These are phyloP conservation scores for Taxillus chinensis DNA, from an alignment of 164 flowering plant genomes.

Conservation along the genomic window DNA sequence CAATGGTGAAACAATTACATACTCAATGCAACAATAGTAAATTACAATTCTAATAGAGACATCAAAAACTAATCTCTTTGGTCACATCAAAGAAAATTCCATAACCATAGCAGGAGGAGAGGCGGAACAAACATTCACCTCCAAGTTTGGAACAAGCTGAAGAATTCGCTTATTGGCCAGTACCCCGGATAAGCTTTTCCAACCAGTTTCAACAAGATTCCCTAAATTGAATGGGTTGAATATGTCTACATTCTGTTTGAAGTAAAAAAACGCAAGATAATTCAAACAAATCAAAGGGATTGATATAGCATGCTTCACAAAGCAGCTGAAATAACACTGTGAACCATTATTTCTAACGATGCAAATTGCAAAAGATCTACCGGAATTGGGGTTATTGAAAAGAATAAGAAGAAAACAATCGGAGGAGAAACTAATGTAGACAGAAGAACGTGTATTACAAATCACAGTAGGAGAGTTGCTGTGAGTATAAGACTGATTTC, in stretches of 20 bases:
- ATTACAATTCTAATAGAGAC: background rate
- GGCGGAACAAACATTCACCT: constrained; percentile 19
- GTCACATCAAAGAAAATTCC: background rate
- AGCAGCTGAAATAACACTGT: no score
- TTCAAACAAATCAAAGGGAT: background rate
- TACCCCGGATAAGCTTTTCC: constrained; percentile 55
- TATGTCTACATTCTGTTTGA: constrained; percentile 37
- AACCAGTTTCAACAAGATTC: constrained; percentile 44
- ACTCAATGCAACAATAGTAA: no score
- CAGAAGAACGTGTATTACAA: no score
- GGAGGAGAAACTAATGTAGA: no score
- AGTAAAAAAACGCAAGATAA: background rate
- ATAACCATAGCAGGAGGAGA: background rate
- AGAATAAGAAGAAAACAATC: no score
- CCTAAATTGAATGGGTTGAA: constrained; percentile 24
- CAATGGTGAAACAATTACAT: no score
- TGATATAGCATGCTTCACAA: background rate
- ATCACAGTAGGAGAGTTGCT: no score
- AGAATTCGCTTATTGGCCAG: constrained; percentile 37
- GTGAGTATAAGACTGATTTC: no score
- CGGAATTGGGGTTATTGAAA: no score
- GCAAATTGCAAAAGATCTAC: no score
- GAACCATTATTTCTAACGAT: no score
- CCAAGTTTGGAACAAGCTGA: constrained; percentile 45
- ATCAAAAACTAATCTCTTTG: background rate